These are phyloP conservation scores for Calendula officinalis DNA, from an alignment of 129 eudicot genomes.

Conservation along the genomic window DNA sequence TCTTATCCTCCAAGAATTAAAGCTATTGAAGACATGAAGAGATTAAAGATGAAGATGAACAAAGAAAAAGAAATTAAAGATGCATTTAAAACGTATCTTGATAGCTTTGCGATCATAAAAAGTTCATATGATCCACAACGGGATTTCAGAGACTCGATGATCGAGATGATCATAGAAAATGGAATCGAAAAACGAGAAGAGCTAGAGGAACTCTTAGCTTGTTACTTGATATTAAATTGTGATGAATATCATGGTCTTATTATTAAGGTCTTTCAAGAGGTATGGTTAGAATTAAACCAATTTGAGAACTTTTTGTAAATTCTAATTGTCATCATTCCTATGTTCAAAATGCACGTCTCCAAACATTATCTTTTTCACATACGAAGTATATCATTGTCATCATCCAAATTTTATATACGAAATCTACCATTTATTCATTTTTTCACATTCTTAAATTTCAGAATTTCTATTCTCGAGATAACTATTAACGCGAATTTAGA, in stretches of 20 bases:
- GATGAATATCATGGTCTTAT: conserved; percentile 68
- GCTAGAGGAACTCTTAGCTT: conserved; percentile 70
- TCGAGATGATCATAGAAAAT: conserved; percentile 66
- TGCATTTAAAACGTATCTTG: conserved; percentile 26
- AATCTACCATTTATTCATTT: too few species aligned
- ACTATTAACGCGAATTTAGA: too few species aligned
- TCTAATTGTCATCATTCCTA: not conserved
- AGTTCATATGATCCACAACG: conserved; percentile 51
- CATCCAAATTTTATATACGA: too few species aligned
- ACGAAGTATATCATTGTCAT: conserved; percentile 3
- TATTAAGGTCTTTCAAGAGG: conserved; percentile 60
- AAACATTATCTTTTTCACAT: not conserved
- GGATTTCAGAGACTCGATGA: conserved; percentile 76
- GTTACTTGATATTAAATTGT: conserved; percentile 56
- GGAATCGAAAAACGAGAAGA: conserved; percentile 45
- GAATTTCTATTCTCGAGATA: too few species aligned
- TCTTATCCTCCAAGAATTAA: conserved; percentile 45
- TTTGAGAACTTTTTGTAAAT: conserved; percentile 26
- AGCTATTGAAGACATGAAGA: conserved; percentile 61
- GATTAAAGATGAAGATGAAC: conserved; percentile 36
- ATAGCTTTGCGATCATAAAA: conserved; percentile 62
- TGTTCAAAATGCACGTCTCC: not conserved
- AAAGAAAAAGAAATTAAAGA: conserved; percentile 26
- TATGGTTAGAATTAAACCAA: conserved; percentile 54
- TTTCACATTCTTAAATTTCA: too few species aligned